Evolutionary conservation across 2,329 filamentous ascomycete genomes (phyloP).

Genomic region (Diplocarpon rosae): DNA sequence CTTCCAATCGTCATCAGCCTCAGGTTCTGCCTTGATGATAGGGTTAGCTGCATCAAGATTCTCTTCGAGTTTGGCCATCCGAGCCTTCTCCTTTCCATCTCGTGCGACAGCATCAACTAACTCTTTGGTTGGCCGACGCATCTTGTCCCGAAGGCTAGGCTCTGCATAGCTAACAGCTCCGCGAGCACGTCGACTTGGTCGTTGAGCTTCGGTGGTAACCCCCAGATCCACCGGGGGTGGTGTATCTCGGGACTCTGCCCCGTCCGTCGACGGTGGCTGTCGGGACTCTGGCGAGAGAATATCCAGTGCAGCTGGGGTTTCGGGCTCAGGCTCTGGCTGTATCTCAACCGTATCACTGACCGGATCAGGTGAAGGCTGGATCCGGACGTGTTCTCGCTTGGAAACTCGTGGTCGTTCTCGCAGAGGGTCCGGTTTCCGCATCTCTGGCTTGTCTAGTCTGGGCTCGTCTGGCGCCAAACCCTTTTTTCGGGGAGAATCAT

Average conservation of each 20-base stretch:
- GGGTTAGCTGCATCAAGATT: constrained; percentile 4
- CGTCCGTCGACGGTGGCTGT: constrained; percentile 29
- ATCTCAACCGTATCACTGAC: constrained; percentile 24
- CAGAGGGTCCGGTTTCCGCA: constrained; percentile 11
- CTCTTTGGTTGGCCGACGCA: constrained; percentile 70
- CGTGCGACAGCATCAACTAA: constrained; percentile 62
- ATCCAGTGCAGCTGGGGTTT: constrained; percentile 32
- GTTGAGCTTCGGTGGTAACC: constrained; percentile 42
- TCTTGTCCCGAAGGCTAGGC: constrained; percentile 71
- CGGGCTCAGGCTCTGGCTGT: constrained; percentile 23
- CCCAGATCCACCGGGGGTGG: constrained; percentile 50
- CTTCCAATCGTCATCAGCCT: constrained; percentile 25
- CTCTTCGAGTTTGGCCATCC: constrained; percentile 23
- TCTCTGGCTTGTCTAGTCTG: constrained; percentile 31
- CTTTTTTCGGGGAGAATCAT: constrained; percentile 44
- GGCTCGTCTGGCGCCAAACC: constrained; percentile 31
- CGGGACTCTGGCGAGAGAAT: constrained; percentile 40
- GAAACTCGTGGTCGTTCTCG: constrained; percentile 15
- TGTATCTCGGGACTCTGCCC: constrained; percentile 36
- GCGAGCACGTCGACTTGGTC: constrained; percentile 56
- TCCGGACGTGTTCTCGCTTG: constrained; percentile 9
- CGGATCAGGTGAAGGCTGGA: constrained; percentile 8
- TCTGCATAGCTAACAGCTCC: constrained; percentile 69
- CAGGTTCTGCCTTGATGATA: constrained; percentile 23
- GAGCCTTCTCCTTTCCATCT: constrained; percentile 45